Evolutionary conservation across 768 basidiomycete genomes (phyloP).

Genomic region (Russula emetica): DNA sequence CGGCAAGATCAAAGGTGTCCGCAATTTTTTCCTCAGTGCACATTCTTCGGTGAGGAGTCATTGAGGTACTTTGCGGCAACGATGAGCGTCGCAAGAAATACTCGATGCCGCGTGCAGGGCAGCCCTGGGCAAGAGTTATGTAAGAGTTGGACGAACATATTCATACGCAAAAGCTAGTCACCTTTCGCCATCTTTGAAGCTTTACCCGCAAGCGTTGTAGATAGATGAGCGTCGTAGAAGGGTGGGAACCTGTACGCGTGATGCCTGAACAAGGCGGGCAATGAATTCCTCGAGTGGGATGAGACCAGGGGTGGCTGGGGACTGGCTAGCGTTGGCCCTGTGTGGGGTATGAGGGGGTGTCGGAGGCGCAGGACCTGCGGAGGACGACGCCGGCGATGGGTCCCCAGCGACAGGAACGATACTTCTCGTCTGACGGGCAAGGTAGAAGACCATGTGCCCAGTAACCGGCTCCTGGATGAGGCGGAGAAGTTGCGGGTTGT

Average conservation of each 20-base stretch:
- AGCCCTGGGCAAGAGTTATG: conserved; percentile 44
- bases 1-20: conserved; percentile 64
- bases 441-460: conserved; percentile 78
- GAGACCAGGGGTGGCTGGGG: conserved; percentile 36
- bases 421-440: conserved; percentile 71
- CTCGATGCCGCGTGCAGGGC: conserved; percentile 89
- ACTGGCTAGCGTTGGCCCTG: conserved; percentile 40
- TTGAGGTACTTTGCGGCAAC: conserved; percentile 96
- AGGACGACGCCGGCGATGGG: conserved; percentile 30
- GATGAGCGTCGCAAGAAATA: conserved; percentile 95
- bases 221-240: conserved; percentile 85
- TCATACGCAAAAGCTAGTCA: conserved; percentile 35
- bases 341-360: conserved; percentile 69
- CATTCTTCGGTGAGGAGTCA: conserved; percentile 93
- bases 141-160: background rate
- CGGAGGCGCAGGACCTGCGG: conserved; percentile 41
- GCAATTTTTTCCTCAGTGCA: conserved; percentile 86
- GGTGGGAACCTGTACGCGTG: conserved; percentile 87
- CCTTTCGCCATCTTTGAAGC: conserved; percentile 80
- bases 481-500: conserved; percentile 76
- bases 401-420: conserved; percentile 71
- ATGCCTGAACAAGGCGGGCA: conserved; percentile 66
- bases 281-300: conserved; percentile 84
- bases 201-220: conserved; percentile 80
- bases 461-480: conserved; percentile 77